Evolutionary conservation across 1,284 basidiomycete genomes (phyloP).

Genomic region (Malassezia sp.): DNA sequence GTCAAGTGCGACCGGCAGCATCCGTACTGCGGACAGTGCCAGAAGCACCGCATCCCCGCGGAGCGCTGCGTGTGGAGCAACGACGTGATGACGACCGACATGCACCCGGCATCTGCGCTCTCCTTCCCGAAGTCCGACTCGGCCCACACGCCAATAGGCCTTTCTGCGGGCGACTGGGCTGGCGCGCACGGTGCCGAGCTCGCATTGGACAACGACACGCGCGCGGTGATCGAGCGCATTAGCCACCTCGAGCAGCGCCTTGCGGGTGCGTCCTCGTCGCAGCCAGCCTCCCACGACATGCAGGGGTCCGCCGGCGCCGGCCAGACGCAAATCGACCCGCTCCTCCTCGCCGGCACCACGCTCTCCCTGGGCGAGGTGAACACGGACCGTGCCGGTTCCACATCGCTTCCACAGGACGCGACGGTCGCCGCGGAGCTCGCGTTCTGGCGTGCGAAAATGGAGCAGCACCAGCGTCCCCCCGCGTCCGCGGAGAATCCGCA

Average conservation of each 20-base stretch:
- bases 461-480: constrained; percentile 15
- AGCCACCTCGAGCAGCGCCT: constrained; percentile 25
- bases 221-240: constrained; percentile 31
- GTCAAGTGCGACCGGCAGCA: constrained; percentile 39
- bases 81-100: constrained; percentile 10
- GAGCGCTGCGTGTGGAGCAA: constrained; percentile 31
- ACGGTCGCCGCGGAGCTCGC: constrained; percentile 16
- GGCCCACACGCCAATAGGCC: constrained; percentile 15
- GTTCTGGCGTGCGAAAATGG: constrained; percentile 17
- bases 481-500: constrained; percentile 5
- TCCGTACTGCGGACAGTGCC: constrained; percentile 38
- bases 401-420: constrained; percentile 11
- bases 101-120: constrained; percentile 7
- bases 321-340: constrained; percentile 15
- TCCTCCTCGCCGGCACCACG: constrained; percentile 15
- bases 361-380: constrained; percentile 15
- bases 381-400: constrained; percentile 2
- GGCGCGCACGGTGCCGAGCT: constrained; percentile 17
- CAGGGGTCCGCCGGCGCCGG: neutral
- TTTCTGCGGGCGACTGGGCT: constrained; percentile 19
- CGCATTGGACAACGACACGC: constrained; percentile 25
- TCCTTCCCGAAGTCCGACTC: constrained; percentile 12
- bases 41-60: constrained; percentile 30
- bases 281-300: constrained; percentile 13
- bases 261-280: constrained; percentile 6